Percentiles rank a stretch among this genome's conserved stretches.
Conservation (phyloP, 2,329 filamentous ascomycete genomes). For the Annulohypoxylon truncatum region DNA sequence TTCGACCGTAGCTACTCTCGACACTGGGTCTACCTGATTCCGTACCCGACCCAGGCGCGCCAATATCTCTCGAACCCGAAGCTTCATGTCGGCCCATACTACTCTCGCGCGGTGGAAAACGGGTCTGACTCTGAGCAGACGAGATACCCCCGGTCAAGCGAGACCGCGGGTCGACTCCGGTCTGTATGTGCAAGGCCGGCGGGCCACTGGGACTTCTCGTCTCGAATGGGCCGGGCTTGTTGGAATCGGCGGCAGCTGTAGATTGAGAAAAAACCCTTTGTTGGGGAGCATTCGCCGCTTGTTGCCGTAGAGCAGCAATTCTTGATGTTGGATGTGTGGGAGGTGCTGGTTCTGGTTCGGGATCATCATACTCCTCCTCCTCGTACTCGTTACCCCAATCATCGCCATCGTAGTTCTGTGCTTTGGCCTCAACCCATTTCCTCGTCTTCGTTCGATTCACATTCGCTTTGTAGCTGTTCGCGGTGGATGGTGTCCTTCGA, state of each 20-base stretch:
- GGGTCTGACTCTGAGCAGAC: slow-evolving; percentile 49
- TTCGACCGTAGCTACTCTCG: slow-evolving; percentile 58
- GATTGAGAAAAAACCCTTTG: slow-evolving; percentile 46
- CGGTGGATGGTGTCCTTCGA: slow-evolving; percentile 40
- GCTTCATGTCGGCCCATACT: slow-evolving; percentile 63
- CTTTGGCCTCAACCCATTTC: slow-evolving; percentile 94
- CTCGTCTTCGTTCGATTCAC: slow-evolving; percentile 89
- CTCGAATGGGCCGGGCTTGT: slow-evolving; percentile 35
- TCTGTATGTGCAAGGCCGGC: slow-evolving; percentile 50
- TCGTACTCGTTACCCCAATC: slow-evolving; percentile 86
- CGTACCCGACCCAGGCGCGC: slow-evolving; percentile 47
- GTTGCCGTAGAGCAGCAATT: slow-evolving; percentile 56
- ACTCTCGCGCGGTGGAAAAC: slow-evolving; percentile 71
- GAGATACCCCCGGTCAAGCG: slow-evolving; percentile 23
- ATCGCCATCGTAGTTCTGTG: slow-evolving; percentile 88
- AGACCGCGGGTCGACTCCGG: slow-evolving; percentile 20
- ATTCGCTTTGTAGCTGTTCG: slow-evolving; percentile 76
- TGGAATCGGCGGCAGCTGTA: slow-evolving; percentile 29
- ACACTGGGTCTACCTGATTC: slow-evolving; percentile 68
- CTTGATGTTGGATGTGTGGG: slow-evolving; percentile 53
- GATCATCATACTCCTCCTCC: slow-evolving; percentile 69
- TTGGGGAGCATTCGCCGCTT: slow-evolving; percentile 46
- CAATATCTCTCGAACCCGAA: slow-evolving; percentile 42
- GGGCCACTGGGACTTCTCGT: slow-evolving; percentile 46
- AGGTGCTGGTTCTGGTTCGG: slow-evolving; percentile 53